phyloP scores from a whole-genome alignment of 2,329 filamentous ascomycete species.

The Paraphaeosphaeria sporulosa region DNA sequence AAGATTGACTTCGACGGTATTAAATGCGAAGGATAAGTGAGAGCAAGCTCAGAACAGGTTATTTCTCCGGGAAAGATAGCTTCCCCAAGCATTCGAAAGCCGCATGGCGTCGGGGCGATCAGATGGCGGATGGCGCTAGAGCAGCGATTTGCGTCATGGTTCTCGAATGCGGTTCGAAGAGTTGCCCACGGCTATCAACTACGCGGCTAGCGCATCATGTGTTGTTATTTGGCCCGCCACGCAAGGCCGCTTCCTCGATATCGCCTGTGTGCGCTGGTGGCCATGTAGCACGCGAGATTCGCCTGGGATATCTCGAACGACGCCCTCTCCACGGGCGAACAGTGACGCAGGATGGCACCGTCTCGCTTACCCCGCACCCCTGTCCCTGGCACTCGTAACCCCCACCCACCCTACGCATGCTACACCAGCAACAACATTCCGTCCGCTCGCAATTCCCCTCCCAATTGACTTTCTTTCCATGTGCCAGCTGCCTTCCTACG shows the following conservation, averaged over 20 bases:
- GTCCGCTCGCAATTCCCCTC: conserved; percentile 2
- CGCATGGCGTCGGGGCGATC: conserved; percentile 17
- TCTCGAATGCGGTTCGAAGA: neutral
- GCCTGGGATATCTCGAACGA: neutral
- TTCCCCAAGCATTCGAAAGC: neutral
- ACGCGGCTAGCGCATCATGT: conserved; percentile 13
- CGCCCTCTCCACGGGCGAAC: neutral
- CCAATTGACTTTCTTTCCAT: neutral
- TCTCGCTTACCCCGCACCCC: conserved; percentile 13
- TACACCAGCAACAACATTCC: neutral
- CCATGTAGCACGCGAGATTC: neutral
- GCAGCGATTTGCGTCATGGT: conserved; percentile 29
- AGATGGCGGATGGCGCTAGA: conserved; percentile 18
- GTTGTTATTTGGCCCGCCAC: neutral
- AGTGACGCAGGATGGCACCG: conserved; percentile 9
- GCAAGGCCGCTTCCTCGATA: neutral
- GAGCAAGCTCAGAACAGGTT: neutral
- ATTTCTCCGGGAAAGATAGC: neutral
- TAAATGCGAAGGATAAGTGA: neutral
- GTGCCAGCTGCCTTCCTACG: neutral
- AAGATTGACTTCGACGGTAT: neutral
- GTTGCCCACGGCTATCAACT: neutral
- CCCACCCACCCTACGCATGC: conserved; percentile 1
- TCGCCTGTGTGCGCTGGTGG: neutral
- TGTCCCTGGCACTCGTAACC: conserved; percentile 3